Percentiles rank a stretch among this genome's conserved stretches.
These are phyloP conservation scores for Pythium chondricola DNA, from an alignment of 352 stramenopile species.

Conservation along the genomic window DNA sequence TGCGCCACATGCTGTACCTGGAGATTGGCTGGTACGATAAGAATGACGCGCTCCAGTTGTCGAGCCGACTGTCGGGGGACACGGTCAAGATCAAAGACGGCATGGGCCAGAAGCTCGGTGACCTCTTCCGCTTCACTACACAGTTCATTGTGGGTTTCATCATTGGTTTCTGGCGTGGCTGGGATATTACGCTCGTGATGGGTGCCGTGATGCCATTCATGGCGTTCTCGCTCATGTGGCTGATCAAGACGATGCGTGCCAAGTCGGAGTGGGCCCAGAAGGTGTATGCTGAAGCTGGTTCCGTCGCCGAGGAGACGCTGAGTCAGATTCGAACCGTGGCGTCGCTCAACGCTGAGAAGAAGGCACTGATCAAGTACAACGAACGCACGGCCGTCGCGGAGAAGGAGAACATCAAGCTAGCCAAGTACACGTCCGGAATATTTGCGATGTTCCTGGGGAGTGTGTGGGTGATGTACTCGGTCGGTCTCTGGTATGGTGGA, in stretches of 20 bases:
- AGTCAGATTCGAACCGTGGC: constrained; percentile 25
- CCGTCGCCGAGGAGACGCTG: constrained; percentile 12
- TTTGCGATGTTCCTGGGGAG: constrained; percentile 35
- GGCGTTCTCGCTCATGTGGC: constrained; percentile 14
- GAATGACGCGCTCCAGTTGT: constrained; percentile 19
- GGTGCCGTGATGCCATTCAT: constrained; percentile 21
- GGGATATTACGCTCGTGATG: constrained; percentile 31
- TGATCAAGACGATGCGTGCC: constrained; percentile 19
- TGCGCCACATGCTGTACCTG: constrained; percentile 28
- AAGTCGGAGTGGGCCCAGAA: constrained; percentile 17
- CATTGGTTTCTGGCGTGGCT: constrained; percentile 23
- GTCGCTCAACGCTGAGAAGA: constrained; percentile 23
- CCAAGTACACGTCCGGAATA: constrained; percentile 25
- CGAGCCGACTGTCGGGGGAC: constrained; percentile 21
- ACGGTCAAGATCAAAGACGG: constrained; percentile 34
- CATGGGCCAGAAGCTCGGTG: constrained; percentile 29
- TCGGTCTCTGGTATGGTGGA: constrained; percentile 54
- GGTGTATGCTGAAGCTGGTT: constrained; percentile 8
- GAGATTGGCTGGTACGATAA: constrained; percentile 28
- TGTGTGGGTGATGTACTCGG: constrained; percentile 42
- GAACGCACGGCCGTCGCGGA: constrained; percentile 19
- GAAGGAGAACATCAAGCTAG: constrained; percentile 26
- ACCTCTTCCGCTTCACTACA: constrained; percentile 18
- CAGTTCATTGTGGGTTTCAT: constrained; percentile 25
- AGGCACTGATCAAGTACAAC: constrained; percentile 17